A percentile compares a stretch with the other conserved stretches of the same genome.
Evolutionary conservation across 2,329 filamentous ascomycete genomes (phyloP).

Genomic region (Fusarium falciforme): DNA sequence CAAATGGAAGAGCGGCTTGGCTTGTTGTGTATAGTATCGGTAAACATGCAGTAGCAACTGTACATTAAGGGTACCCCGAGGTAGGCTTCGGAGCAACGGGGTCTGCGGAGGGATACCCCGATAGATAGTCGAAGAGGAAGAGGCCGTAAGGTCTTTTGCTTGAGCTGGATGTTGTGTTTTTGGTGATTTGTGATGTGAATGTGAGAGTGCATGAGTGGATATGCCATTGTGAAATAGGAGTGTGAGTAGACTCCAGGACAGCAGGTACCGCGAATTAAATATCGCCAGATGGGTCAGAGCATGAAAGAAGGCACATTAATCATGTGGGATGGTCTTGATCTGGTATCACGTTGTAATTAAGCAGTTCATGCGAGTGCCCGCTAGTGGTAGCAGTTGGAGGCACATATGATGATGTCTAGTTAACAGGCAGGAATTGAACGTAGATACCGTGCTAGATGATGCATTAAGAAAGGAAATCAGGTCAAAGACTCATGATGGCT

Average conservation of each 20-base stretch:
- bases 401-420: background rate
- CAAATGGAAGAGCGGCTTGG: slow-evolving; percentile 31
- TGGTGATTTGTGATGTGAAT: background rate
- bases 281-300: background rate
- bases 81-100: background rate
- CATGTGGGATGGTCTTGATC: background rate
- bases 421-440: background rate
- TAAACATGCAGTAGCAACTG: slow-evolving; percentile 37
- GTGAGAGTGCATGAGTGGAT: background rate
- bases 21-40: slow-evolving; percentile 41
- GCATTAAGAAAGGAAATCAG: background rate
- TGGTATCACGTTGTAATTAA: background rate
- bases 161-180: background rate
- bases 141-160: slow-evolving; percentile 12
- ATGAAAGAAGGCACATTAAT: background rate
- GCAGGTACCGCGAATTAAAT: background rate
- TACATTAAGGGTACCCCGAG: slow-evolving; percentile 36
- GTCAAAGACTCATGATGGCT: background rate
- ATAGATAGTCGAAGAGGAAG: slow-evolving; percentile 25
- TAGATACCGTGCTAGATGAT: background rate
- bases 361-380: background rate
- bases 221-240: background rate
- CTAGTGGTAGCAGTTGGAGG: background rate
- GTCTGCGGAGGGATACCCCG: slow-evolving; percentile 13
- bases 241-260: background rate